These are phyloP conservation scores for Starmera stellimalicola DNA, from an alignment of 1,139 yeast genomes.

Conservation along the genomic window DNA sequence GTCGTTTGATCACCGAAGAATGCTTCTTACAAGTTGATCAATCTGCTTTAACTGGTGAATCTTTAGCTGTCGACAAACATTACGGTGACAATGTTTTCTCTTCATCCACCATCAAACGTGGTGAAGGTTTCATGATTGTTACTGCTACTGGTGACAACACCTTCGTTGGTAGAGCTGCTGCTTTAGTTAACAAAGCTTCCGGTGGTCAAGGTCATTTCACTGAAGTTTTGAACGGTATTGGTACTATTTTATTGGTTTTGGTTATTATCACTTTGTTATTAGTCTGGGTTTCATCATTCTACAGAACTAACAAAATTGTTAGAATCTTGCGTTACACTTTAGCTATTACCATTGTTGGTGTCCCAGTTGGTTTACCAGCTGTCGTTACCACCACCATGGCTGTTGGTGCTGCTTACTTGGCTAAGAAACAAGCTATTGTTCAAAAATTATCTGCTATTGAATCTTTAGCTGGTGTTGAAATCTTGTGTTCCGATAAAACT, in stretches of 20 bases:
- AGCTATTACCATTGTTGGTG: conserved; percentile 98
- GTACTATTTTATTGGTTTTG: conserved; percentile 83
- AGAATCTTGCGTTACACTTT: conserved; percentile 88
- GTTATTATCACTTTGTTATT: conserved; percentile 81
- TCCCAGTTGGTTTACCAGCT: conserved; percentile 99
- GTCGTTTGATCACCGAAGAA: conserved; percentile 84
- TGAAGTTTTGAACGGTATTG: conserved; percentile 96
- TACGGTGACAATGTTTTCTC: conserved; percentile 86
- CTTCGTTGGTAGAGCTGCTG: conserved; percentile 95
- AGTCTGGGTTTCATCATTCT: conserved; percentile 93
- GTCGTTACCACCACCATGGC: conserved; percentile 99
- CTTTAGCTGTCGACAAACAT: conserved; percentile 90
- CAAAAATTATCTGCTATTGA: conserved; percentile 97
- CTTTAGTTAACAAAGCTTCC: conserved; percentile 91
- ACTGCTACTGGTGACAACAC: conserved; percentile 93
- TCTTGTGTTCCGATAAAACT: conserved; percentile 97
- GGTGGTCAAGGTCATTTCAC: conserved; percentile 96
- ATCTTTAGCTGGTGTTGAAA: conserved; percentile 98
- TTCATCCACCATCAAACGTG: conserved; percentile 93
- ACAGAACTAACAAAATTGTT: conserved; percentile 85
- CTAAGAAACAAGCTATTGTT: conserved; percentile 97
- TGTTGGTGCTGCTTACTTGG: conserved; percentile 99
- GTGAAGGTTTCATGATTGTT: conserved; percentile 94
- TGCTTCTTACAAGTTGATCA: conserved; percentile 91
- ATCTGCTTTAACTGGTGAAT: conserved; percentile 98